Evolutionary conservation across 208 protist species (phyloP).

Genomic region (Acanthamoeba healyi): DNA sequence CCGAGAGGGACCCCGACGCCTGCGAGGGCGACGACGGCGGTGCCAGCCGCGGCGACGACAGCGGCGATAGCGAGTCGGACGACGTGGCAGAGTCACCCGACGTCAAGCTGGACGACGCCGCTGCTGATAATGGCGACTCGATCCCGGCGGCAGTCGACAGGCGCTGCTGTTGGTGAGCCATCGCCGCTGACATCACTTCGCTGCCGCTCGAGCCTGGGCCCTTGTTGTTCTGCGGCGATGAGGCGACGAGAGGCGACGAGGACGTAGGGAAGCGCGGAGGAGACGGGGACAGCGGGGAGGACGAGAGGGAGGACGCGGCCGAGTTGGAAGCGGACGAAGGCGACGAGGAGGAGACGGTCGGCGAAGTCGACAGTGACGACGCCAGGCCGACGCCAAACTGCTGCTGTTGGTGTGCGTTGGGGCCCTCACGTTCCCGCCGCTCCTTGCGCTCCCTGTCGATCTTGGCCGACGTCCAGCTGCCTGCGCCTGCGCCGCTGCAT

Average conservation of each 20-base stretch:
- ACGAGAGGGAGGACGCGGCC: background rate
- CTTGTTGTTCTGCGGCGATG: background rate
- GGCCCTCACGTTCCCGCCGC: background rate
- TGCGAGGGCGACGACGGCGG: background rate
- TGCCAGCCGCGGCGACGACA: background rate
- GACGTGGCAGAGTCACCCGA: slow-evolving; percentile 13
- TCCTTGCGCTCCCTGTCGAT: background rate
- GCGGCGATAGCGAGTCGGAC: slow-evolving; percentile 31
- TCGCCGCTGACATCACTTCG: background rate
- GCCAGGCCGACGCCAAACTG: no score
- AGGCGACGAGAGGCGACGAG: background rate
- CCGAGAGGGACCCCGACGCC: background rate
- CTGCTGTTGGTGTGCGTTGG: no score
- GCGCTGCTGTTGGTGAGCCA: background rate
- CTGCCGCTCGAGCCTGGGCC: background rate
- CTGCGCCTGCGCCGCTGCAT: background rate
- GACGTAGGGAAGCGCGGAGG: background rate
- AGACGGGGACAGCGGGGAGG: background rate
- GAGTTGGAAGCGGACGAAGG: background rate
- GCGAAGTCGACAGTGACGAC: background rate
- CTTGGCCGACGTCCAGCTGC: background rate
- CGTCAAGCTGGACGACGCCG: background rate
- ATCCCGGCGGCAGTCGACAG: background rate
- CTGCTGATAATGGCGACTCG: background rate
- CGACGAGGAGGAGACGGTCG: background rate